phyloP scores from a whole-genome alignment of 2,329 filamentous ascomycete species.

The Berkeleyomyces basicola region DNA sequence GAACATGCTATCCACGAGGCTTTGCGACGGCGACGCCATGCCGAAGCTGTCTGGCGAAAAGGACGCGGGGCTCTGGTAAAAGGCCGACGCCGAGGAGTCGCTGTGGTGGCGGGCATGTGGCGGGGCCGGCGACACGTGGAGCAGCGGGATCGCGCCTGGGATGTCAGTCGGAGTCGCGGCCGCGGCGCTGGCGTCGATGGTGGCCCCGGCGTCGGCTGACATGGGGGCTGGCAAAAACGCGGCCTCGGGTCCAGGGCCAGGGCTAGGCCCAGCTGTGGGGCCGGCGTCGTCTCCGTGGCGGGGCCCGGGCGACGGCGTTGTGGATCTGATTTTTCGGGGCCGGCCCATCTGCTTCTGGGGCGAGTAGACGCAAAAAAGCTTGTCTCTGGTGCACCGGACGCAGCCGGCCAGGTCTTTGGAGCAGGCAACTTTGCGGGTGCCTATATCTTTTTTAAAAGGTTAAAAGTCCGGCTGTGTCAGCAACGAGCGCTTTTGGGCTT shows the following conservation, averaged over 20 bases:
- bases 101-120: not conserved
- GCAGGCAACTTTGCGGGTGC: constrained; percentile 47
- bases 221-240: not conserved
- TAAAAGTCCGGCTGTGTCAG: too few relatives aligned
- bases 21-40: not conserved
- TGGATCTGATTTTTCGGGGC: constrained; percentile 31
- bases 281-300: not conserved
- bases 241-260: not conserved
- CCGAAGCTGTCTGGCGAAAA: too few relatives aligned
- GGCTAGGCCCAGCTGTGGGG: not conserved
- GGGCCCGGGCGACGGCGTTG: not conserved
- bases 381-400: constrained; percentile 39
- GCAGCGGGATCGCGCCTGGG: not conserved
- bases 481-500: not conserved
- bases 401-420: constrained; percentile 45
- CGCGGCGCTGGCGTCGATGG: not conserved
- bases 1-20: not conserved
- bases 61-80: not conserved
- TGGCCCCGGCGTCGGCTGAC: not conserved
- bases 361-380: constrained; percentile 43
- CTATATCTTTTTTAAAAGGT: constrained; percentile 21
- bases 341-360: constrained; percentile 50
- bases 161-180: not conserved
- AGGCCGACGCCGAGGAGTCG: not conserved
- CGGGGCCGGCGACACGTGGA: not conserved